Evolutionary conservation across 345 rosid species (phyloP), one percentile per base, ranked within the genome.

Genomic region (Sonneratia alba): DNA sequence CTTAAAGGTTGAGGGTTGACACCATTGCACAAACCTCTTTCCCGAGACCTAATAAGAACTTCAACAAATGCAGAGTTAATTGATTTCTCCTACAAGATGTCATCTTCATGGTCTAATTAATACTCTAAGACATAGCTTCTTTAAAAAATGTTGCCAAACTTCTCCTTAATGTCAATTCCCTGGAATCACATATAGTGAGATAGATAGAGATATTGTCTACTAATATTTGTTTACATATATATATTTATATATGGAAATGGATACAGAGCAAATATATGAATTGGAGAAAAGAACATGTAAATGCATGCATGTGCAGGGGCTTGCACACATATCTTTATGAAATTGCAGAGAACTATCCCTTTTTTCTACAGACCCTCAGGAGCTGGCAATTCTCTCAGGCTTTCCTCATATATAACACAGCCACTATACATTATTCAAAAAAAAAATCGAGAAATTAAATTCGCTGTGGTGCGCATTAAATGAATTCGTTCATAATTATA

Each of bases 231-330:
- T 1, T 4, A 55, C n/a, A 55, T 55, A 55, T 55, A 55, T 53
- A 16, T 16, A 55, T 55, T 6, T 10, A 49, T 40, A 40, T 40
- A 18, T 55, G 34, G 57, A 40, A 40, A 40, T 47, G 62, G 36
- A 47, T 48, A n/a, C 37, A 36, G 53, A n/a, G 36, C 27, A 51
- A 22, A 55, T n/a, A 53, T 51, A 55, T 55, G 37, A 11, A 55
- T 27, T n/a, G n/a, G 36, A 48, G 59, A 24, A 34, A 34, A 56
- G 6, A 18, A 55, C 57, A 51, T 21, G 64, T 19, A 36, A 21
- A 70, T 51, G 65, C 72, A 55, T 55, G 65, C 72, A 55, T 55
- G 65, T 55, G 72, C 45, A 70, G 61, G 10, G 64, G 36, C 37
- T 61, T 51, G n/a, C 53, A 27, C 18, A 40, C 49, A 56, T 22